Evolutionary conservation across 768 basidiomycete species (phyloP), one percentile per base, ranked within the genome.

Genomic region (Lactarius pseudohatsudake): DNA sequence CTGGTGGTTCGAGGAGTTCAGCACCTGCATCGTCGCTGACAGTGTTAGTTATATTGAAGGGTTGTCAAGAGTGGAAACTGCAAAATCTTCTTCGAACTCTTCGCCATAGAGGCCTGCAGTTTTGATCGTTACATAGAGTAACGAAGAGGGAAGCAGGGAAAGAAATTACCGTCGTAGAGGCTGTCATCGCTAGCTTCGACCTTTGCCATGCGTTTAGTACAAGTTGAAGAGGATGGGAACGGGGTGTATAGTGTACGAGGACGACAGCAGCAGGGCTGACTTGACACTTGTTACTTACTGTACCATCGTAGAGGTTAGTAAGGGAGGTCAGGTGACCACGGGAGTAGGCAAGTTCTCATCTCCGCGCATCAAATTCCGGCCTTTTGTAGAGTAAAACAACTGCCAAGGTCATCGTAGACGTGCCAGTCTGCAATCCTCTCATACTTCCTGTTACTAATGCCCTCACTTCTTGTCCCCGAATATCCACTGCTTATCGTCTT

Each of bases 21-120:
- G 34, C n/a, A 15, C 15, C 22, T 7, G 30, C 38, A 9, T 59
- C 59, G n/a, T 65, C 61, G 28, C 45, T 58, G 20, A 13, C 13
- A n/a, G 54, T 6, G 28, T 63, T 50, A 18, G 62, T 56, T 56
- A 65, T 53, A 26, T 38, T 15, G 64, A 34, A 15, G 65, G 36
- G 53, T 70, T 54, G 32, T 36, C 62, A 40, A 57, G 60, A 64
- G 32, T 22, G 58, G 69, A 56, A 34, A 63, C 60, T 15, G 54
- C 53, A 54, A 71, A 71, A 47, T 71, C 68, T 54, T 71, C 68
- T 57, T 69, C 70, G 30, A 71, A 71, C 50, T 71, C 70, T 30
- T 71, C 70, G 57, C 70, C 70, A 47, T 71, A 71, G n/a, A 71
- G 68, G 36, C 70, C 70, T 71, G 30, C 7, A 3, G 41, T 63